Base-by-base conservation (phyloP, 2,329 filamentous ascomycete genomes). In the Xylaria sp. region DNA sequence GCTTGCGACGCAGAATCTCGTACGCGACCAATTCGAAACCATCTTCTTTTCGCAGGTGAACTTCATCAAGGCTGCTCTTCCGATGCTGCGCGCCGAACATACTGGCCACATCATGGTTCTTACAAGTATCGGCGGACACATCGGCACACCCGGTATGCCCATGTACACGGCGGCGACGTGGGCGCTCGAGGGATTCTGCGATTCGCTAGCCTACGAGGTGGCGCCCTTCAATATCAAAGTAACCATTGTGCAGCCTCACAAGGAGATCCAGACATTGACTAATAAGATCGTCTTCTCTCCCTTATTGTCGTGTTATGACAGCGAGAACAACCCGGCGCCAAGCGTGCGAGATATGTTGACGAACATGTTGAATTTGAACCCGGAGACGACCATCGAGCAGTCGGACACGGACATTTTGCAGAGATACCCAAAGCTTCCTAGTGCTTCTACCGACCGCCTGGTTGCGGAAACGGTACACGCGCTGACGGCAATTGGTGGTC, bases 41-140 rank as follows among this genome's bases (percentile, higher is more conserved):
- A 93, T 97, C 75, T 98, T 97, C 84, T 98, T 98, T 80, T 93
- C 93, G 0, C 94, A 97, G 66, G 91, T 98, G 79, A 98, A 98
- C 81, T 93, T 97, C 78, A 97, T 98, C 83, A 97, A 96, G 79
- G 92, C 94, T 16, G 86, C 90, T 1, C 85, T 99, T 25, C 94
- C 95, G 0, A 86, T 90, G 63, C 91, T 98, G 79, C 88, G 96
- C 51, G 85, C 86, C 69, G 92, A 94, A 77, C 90, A 91, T 74
- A 94, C 91, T 9, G 96, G 96, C 0, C 96, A 99, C 79, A 91
- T 98, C 71, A 91, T 98, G 71, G 88, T 97, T 64, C 86, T 98
- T 59, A 96, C 93, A 6, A 95, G 93, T 70, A 94, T 97, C 68
- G 94, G 93, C 44, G 94, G 93, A 2, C 95, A 98, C 80, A 91